Evolutionary conservation across 768 basidiomycete species (phyloP).

Genomic region (Suillus spraguei): DNA sequence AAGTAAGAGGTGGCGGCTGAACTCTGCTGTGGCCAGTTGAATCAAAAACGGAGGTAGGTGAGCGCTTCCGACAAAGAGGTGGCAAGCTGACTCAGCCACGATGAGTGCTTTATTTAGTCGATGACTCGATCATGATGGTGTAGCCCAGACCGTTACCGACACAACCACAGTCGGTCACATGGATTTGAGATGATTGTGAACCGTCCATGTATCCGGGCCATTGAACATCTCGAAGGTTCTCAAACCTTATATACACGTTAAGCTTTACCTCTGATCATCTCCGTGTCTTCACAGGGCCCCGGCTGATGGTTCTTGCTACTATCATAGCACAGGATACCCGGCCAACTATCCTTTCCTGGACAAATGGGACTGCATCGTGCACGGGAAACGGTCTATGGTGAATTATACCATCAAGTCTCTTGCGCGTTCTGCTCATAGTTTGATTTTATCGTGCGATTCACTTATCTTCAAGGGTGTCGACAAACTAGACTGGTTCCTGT

Average conservation of each 20-base stretch:
- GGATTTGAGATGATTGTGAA: background rate
- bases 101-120: background rate
- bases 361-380: background rate
- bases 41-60: constrained; percentile 22
- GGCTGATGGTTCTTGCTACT: background rate
- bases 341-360: background rate
- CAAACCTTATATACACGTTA: constrained; percentile 4
- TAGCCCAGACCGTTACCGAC: background rate
- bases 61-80: constrained; percentile 13
- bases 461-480: too few relatives aligned
- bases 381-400: too few relatives aligned
- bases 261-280: constrained; percentile 4
- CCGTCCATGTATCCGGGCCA: background rate
- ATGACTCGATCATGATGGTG: background rate
- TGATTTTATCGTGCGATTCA: background rate
- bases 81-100: constrained; percentile 5
- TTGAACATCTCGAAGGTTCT: background rate
- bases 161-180: background rate
- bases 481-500: background rate
- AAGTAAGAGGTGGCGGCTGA: constrained; percentile 8
- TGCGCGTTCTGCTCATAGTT: background rate
- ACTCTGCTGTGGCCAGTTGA: constrained; percentile 14
- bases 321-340: background rate
- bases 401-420: background rate
- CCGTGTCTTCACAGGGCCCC: too few relatives aligned